Evolutionary conservation across 2,329 filamentous ascomycete species (phyloP).

Genomic region (Penicillium sp.): DNA sequence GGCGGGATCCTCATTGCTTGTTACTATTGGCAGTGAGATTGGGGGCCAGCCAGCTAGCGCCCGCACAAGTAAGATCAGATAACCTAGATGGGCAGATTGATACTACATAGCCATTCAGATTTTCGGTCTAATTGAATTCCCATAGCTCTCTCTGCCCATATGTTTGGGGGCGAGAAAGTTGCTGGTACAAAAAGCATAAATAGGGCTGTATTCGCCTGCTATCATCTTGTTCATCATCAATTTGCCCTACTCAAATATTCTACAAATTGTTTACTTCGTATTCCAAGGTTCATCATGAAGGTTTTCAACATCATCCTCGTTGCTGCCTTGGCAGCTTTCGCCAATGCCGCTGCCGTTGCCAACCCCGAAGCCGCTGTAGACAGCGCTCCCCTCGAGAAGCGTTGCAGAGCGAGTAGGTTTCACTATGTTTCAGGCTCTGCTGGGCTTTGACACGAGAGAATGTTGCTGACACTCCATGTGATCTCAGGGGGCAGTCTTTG

Average conservation of each 20-base stretch:
- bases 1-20: not conserved
- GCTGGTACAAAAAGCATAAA: not conserved
- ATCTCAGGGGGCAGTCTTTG: not conserved
- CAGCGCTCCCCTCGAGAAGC: not conserved
- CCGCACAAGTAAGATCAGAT: not conserved
- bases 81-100: not conserved
- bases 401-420: not conserved
- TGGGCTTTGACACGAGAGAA: not conserved
- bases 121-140: too few species aligned
- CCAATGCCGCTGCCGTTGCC: not conserved
- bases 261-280: not conserved
- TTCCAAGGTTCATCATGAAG: conserved; percentile 1
- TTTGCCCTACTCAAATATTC: not conserved
- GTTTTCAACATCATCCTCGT: not conserved
- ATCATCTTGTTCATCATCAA: not conserved
- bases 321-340: not conserved
- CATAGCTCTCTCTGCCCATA: too few species aligned
- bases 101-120: too few species aligned
- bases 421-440: not conserved
- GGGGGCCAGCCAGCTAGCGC: not conserved
- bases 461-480: not conserved
- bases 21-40: not conserved
- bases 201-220: not conserved
- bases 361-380: not conserved
- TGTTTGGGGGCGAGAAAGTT: not conserved